Evolutionary conservation across 1,284 basidiomycete genomes (phyloP).

Genomic region (Cystobasidiaceae sp.): DNA sequence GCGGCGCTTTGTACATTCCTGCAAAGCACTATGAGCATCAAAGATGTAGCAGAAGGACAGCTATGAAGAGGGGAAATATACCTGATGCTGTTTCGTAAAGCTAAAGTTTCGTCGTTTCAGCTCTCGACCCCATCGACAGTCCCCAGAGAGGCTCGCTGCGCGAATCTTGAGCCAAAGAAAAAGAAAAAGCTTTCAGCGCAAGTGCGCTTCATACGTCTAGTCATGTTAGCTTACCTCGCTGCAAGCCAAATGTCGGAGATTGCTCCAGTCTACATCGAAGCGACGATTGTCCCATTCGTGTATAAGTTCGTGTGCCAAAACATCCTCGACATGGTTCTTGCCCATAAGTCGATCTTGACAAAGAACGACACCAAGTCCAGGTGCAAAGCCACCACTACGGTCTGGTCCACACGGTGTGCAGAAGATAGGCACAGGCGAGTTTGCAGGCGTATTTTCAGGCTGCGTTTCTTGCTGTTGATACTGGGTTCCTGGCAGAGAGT

Average conservation of each 20-base stretch:
- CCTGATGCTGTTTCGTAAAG: conserved; percentile 92
- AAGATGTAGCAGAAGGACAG: neutral
- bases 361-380: conserved; percentile 68
- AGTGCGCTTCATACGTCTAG: neutral
- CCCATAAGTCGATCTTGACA: conserved; percentile 76
- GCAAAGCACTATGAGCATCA: neutral
- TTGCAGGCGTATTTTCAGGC: conserved; percentile 2
- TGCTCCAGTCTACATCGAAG: conserved; percentile 86
- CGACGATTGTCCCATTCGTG: conserved; percentile 93
- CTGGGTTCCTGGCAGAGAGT: conserved; percentile 59
- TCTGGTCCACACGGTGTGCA: conserved; percentile 73
- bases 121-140: conserved; percentile 80
- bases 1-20: conserved; percentile 84
- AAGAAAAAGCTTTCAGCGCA: neutral
- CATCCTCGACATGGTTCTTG: conserved; percentile 85
- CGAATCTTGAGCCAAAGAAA: too few species aligned
- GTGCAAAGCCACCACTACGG: conserved; percentile 75
- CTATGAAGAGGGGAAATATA: conserved; percentile 46
- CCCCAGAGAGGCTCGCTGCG: conserved; percentile 86
- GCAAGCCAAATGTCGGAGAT: conserved; percentile 56
- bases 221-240: conserved; percentile 25
- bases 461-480: neutral
- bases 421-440: conserved; percentile 59
- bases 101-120: conserved; percentile 63
- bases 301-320: conserved; percentile 87